phyloP scores from a whole-genome alignment of 352 stramenopile genomes.

The Pythium aquatile region DNA sequence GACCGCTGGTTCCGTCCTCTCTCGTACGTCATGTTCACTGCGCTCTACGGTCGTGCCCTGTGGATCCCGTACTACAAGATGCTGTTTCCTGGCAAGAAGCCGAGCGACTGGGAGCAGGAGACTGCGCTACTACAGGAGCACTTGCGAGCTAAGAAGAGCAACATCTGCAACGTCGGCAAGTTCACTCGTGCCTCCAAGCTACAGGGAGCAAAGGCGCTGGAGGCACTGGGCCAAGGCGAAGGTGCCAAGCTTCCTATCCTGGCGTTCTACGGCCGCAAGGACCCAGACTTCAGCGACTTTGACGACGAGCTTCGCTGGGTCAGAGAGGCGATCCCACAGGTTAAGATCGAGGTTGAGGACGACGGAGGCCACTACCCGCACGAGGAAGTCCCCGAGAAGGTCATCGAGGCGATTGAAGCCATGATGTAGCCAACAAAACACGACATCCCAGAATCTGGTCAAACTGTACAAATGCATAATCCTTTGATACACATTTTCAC shows the following conservation, averaged over 20 bases:
- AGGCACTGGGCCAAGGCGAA: not conserved
- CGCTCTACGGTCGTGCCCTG: not conserved
- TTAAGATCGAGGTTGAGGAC: conserved; percentile 1
- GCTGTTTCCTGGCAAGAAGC: not conserved
- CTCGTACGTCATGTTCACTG: not conserved
- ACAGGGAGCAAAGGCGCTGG: not conserved
- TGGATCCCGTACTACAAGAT: conserved; percentile 3
- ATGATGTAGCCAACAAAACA: not conserved
- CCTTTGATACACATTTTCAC: not conserved
- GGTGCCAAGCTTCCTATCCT: not conserved
- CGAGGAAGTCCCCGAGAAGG: conserved; percentile 3
- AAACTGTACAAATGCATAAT: not conserved
- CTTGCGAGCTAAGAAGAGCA: not conserved
- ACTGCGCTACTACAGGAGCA: not conserved
- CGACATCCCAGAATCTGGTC: not conserved
- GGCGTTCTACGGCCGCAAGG: not conserved
- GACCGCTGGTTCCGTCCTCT: not conserved
- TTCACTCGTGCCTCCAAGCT: not conserved
- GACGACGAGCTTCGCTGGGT: conserved; percentile 3
- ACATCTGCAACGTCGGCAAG: conserved; percentile 2
- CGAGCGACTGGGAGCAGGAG: not conserved
- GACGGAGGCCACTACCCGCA: conserved; percentile 10
- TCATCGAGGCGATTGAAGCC: not conserved
- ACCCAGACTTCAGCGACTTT: not conserved
- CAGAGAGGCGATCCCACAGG: not conserved